phyloP scores from a whole-genome alignment of 441 rosid genomes.

The Brassica hybrid region DNA sequence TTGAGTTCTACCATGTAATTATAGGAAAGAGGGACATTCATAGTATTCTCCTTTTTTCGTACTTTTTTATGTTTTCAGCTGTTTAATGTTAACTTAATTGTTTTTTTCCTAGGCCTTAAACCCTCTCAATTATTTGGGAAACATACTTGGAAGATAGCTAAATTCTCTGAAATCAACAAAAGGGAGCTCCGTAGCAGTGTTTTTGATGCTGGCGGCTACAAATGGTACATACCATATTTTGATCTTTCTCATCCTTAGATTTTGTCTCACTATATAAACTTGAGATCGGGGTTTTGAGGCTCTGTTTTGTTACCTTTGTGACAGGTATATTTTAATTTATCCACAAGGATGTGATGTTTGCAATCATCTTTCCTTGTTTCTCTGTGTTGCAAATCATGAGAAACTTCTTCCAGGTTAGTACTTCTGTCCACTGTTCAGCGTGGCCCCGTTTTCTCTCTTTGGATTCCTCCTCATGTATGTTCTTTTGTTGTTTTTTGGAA shows the following conservation, averaged over 20 bases:
- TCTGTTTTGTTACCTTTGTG: conserved; percentile 24
- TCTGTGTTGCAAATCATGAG: conserved; percentile 94
- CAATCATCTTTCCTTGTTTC: conserved; percentile 98
- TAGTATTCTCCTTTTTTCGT: too few relatives aligned
- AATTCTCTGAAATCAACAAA: conserved; percentile 86
- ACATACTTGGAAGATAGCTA: conserved; percentile 85
- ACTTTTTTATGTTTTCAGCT: not conserved
- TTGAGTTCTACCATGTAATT: too few relatives aligned
- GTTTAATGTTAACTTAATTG: not conserved
- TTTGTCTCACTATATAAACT: not conserved
- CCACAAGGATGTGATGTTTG: conserved; percentile 99
- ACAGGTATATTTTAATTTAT: conserved; percentile 96
- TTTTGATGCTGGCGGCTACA: conserved; percentile 91
- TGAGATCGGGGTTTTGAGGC: not conserved
- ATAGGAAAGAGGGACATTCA: too few relatives aligned
- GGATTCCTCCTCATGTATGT: not conserved
- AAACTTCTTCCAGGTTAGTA: conserved; percentile 94
- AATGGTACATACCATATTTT: conserved; percentile 58
- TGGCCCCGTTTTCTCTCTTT: not conserved
- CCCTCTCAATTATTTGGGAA: conserved; percentile 83
- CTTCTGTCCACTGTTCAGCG: conserved; percentile 18
- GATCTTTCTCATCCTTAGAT: not conserved
- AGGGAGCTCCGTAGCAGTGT: conserved; percentile 82
- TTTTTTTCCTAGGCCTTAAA: conserved; percentile 61
- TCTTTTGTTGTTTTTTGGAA: conserved; percentile 30